Evolutionary conservation across 139 green algal genomes (phyloP).

Genomic region (Chlamydomonas sp.): DNA sequence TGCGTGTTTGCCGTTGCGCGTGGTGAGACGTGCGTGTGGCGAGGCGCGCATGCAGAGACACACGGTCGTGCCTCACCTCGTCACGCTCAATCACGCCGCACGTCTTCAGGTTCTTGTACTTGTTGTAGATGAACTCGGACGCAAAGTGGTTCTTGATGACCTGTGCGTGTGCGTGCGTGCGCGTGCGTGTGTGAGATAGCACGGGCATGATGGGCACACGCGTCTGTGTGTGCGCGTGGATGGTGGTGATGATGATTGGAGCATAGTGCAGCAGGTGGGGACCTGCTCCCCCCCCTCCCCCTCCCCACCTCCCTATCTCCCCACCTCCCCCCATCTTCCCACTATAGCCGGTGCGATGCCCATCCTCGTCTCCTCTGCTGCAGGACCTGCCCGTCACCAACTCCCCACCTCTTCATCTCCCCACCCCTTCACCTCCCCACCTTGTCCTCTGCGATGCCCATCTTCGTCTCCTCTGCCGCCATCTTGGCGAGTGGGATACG

Average conservation of each 20-base stretch:
- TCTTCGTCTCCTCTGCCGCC: constrained; percentile 53
- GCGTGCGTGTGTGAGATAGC: too few species aligned
- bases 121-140: constrained; percentile 69
- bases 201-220: background rate
- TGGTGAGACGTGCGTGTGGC: too few species aligned
- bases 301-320: too few species aligned
- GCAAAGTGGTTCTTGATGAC: constrained; percentile 69
- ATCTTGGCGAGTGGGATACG: constrained; percentile 56
- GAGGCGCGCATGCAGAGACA: background rate
- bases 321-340: too few species aligned
- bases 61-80: background rate
- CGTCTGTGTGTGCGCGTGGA: background rate
- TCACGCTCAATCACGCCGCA: constrained; percentile 58
- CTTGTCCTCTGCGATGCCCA: constrained; percentile 55
- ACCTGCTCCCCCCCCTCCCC: too few species aligned
- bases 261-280: background rate
- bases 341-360: too few species aligned
- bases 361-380: too few species aligned
- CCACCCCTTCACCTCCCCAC: too few species aligned
- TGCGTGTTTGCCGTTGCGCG: too few species aligned
- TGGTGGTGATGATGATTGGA: too few species aligned
- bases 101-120: constrained; percentile 69
- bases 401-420: too few species aligned
- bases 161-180: constrained; percentile 13
- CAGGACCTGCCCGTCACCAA: too few species aligned